Evolutionary conservation across 148 eudicot species (phyloP).

Genomic region (Persicaria maculosa): DNA sequence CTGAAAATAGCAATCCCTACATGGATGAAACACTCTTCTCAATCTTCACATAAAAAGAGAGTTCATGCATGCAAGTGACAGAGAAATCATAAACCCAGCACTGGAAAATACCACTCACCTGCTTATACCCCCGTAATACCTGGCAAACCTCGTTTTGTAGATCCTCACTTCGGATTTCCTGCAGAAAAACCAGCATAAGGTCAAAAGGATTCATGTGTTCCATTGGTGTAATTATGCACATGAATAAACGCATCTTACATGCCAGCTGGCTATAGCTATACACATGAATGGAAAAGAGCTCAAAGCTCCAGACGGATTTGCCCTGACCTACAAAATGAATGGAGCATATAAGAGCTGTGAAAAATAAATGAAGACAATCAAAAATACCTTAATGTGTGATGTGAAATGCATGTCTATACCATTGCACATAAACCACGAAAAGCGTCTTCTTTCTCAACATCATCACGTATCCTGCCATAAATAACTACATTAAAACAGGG

Average conservation of each 20-base stretch:
- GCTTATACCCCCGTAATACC: conserved; percentile 92
- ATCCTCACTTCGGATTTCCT: conserved; percentile 94
- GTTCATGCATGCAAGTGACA: not conserved
- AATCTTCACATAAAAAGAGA: not conserved
- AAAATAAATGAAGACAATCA: not conserved
- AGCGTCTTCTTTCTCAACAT: conserved; percentile 94
- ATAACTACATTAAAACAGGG: conserved; percentile 7
- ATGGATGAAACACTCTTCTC: not conserved
- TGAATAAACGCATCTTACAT: conserved; percentile 42
- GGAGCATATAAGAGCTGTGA: not conserved
- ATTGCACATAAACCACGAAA: conserved; percentile 97
- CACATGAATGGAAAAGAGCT: conserved; percentile 75
- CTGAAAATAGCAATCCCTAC: too few relatives aligned
- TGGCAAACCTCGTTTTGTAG: conserved; percentile 80
- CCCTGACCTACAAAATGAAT: conserved; percentile 59
- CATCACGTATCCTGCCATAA: conserved; percentile 90
- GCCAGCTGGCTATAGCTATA: conserved; percentile 96
- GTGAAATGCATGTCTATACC: conserved; percentile 33
- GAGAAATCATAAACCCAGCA: not conserved
- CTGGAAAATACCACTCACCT: conserved; percentile 41
- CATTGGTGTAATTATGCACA: not conserved
- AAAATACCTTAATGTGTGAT: conserved; percentile 2
- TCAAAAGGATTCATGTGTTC: not conserved
- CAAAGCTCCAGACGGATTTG: conserved; percentile 82
- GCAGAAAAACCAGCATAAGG: conserved; percentile 18